Evolutionary conservation across 179 eudicot species (phyloP).

Genomic region (Beta macrorhiza): DNA sequence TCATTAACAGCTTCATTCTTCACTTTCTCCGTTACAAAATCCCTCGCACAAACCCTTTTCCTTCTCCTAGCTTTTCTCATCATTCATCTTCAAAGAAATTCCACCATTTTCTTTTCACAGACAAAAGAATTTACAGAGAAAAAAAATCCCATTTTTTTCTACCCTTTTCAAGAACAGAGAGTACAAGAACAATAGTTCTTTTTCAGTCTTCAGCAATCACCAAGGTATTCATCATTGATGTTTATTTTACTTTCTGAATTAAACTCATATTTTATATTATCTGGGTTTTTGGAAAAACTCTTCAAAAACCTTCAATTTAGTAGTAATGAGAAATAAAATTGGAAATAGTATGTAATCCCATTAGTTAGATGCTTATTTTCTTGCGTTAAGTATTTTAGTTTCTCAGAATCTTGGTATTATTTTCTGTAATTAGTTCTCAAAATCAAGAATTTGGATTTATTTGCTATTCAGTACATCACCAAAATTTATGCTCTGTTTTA

Average conservation of each 20-base stretch:
- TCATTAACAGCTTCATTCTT: background rate
- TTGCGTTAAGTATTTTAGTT: too few species aligned
- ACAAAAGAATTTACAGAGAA: background rate
- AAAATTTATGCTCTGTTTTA: constrained; percentile 21
- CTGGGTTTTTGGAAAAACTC: background rate
- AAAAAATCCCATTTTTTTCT: background rate
- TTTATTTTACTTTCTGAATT: background rate
- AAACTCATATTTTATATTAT: background rate
- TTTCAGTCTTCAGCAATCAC: constrained; percentile 2
- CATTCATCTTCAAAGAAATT: constrained; percentile 15
- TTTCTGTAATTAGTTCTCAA: background rate
- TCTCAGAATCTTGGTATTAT: background rate
- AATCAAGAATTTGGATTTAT: background rate
- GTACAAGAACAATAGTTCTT: constrained; percentile 7
- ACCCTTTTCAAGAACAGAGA: too few species aligned
- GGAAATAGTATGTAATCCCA: too few species aligned
- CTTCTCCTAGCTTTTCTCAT: background rate
- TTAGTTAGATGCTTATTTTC: too few species aligned
- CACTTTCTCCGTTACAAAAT: background rate
- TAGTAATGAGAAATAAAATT: background rate
- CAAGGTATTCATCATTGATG: constrained; percentile 14
- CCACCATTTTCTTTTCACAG: background rate
- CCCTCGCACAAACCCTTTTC: background rate
- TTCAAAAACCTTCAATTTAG: background rate
- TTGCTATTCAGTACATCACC: background rate